phyloP scores from a whole-genome alignment of 2,329 filamentous ascomycete species.

The Stylonectria norvegica region DNA sequence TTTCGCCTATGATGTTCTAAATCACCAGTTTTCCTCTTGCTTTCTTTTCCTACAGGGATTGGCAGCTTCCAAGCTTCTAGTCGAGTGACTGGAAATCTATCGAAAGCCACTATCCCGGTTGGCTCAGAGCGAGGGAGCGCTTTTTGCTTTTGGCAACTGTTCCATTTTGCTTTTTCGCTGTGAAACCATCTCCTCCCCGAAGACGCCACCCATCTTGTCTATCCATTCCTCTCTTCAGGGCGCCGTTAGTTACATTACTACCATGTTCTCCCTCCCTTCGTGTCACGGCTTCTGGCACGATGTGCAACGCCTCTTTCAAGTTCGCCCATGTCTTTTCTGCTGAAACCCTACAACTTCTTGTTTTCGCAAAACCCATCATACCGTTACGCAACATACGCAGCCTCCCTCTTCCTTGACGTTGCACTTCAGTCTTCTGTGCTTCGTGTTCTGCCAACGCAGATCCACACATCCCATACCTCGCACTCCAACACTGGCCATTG shows the following conservation, averaged over 20 bases:
- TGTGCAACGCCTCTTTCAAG: conserved; percentile 18
- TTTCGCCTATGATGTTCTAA: no score
- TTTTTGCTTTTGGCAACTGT: conserved; percentile 15
- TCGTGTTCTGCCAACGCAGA: conserved; percentile 12
- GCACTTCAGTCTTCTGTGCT: conserved; percentile 3
- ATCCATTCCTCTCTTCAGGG: conserved; percentile 22
- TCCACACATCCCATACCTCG: conserved; percentile 12
- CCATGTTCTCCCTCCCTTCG: conserved; percentile 13
- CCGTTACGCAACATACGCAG: conserved; percentile 18
- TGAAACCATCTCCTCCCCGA: conserved; percentile 23
- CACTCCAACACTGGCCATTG: conserved; percentile 11
- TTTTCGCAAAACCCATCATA: conserved; percentile 12
- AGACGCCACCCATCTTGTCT: conserved; percentile 23
- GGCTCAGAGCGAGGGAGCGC: conserved; percentile 7
- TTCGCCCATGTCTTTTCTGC: conserved; percentile 17
- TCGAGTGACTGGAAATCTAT: conserved; percentile 8
- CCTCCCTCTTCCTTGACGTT: conserved; percentile 16
- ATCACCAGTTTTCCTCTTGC: conserved; percentile 9
- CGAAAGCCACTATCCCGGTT: conserved; percentile 21
- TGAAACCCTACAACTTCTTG: conserved; percentile 15
- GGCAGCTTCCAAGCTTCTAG: conserved; percentile 19
- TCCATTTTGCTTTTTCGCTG: conserved; percentile 25
- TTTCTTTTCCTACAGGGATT: conserved; percentile 11
- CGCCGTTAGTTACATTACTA: conserved; percentile 23
- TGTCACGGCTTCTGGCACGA: conserved; percentile 20